phyloP scores from a whole-genome alignment of 2,329 filamentous ascomycete species.

The Monascus ruber region DNA sequence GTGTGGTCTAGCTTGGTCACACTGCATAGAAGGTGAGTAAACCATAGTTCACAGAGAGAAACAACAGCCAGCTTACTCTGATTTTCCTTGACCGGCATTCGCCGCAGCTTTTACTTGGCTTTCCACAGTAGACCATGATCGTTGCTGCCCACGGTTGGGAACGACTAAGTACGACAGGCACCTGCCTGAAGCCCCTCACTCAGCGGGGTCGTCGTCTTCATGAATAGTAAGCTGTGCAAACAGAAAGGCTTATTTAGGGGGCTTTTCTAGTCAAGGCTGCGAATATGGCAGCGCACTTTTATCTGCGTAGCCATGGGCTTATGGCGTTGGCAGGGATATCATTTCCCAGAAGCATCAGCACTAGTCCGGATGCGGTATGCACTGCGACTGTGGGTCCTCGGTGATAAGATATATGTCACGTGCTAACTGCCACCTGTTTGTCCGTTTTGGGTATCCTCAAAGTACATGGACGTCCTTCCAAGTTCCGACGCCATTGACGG shows the following conservation, averaged over 20 bases:
- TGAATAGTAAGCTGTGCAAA: neutral
- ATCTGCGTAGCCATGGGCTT: neutral
- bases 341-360: neutral
- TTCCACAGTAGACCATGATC: constrained; percentile 32
- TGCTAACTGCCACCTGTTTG: neutral
- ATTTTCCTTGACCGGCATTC: constrained; percentile 34
- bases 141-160: neutral
- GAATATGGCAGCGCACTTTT: neutral
- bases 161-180: neutral
- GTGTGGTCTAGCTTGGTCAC: constrained; percentile 49
- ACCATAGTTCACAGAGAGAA: neutral
- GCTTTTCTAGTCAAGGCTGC: neutral
- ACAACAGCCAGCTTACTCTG: constrained; percentile 7
- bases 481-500: too few relatives aligned
- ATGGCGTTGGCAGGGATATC: neutral
- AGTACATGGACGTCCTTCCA: too few relatives aligned
- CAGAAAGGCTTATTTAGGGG: too few relatives aligned
- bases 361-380: neutral
- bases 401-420: neutral
- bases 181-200: neutral
- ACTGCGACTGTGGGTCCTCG: neutral
- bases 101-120: constrained; percentile 35
- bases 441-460: neutral
- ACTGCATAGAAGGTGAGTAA: constrained; percentile 28
- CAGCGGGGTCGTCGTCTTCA: neutral